Evolutionary conservation across 2,329 filamentous ascomycete species (phyloP).

Genomic region (Colletotrichum tofieldiae): DNA sequence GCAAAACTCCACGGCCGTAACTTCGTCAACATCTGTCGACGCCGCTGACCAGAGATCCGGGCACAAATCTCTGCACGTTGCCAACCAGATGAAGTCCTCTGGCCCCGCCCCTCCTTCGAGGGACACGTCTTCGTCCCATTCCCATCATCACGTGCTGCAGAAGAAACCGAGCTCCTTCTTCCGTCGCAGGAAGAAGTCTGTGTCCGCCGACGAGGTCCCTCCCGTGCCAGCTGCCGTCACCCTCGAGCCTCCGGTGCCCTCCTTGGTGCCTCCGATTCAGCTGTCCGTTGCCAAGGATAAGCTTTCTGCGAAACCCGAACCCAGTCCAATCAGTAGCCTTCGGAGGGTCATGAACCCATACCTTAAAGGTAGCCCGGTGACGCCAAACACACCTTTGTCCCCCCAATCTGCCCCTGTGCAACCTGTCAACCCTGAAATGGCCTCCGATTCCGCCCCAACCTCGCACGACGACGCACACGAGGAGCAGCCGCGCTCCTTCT

Average conservation of each 20-base stretch:
- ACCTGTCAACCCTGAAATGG: slow-evolving; percentile 32
- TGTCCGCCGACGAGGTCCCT: slow-evolving; percentile 76
- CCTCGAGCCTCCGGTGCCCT: slow-evolving; percentile 55
- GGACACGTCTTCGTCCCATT: slow-evolving; percentile 61
- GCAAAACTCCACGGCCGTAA: slow-evolving; percentile 48
- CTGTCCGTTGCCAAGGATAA: slow-evolving; percentile 51
- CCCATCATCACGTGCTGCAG: slow-evolving; percentile 72
- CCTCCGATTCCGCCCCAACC: slow-evolving; percentile 3
- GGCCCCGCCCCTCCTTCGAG: slow-evolving; percentile 65
- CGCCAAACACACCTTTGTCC: slow-evolving; percentile 35
- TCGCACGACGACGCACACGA: slow-evolving; percentile 20
- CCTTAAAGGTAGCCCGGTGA: slow-evolving; percentile 60
- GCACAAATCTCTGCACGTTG: slow-evolving; percentile 60
- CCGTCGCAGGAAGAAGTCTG: slow-evolving; percentile 91
- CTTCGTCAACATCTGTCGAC: slow-evolving; percentile 56
- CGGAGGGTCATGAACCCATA: slow-evolving; percentile 92
- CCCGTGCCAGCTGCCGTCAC: slow-evolving; percentile 67
- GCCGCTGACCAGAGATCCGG: slow-evolving; percentile 53
- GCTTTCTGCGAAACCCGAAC: slow-evolving; percentile 55
- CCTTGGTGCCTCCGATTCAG: slow-evolving; percentile 53
- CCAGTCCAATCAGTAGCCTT: slow-evolving; percentile 84
- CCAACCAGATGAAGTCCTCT: slow-evolving; percentile 63
- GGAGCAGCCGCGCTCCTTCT: slow-evolving; percentile 73
- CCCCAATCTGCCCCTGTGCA: slow-evolving; percentile 26
- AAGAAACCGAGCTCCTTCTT: slow-evolving; percentile 98